Percentiles rank a stretch among this genome's conserved stretches.
phyloP scores from a whole-genome alignment of 164 flowering plant genomes.

The Umbellularia californica region DNA sequence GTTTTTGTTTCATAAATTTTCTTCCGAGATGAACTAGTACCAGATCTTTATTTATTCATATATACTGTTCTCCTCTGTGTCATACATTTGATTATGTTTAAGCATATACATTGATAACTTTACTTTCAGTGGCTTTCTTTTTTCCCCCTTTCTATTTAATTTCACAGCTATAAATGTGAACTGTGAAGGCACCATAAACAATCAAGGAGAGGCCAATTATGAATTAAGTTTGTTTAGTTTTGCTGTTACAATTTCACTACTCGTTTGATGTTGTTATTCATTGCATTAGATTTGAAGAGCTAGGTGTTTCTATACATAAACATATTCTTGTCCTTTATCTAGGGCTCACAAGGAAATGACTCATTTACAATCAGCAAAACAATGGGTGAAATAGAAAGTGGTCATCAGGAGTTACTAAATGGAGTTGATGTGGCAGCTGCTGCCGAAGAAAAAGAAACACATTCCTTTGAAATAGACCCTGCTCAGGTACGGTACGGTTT shows the following conservation, averaged over 20 bases:
- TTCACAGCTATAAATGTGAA: too few relatives aligned
- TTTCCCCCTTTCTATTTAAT: too few relatives aligned
- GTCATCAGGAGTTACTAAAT: slow-evolving; percentile 68
- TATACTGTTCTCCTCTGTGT: not conserved
- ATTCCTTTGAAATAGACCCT: slow-evolving; percentile 91
- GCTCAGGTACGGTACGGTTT: slow-evolving; percentile 46
- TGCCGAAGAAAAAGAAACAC: slow-evolving; percentile 84
- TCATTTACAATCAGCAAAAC: slow-evolving; percentile 72
- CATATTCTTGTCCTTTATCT: not conserved
- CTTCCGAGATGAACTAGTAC: not conserved
- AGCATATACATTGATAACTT: not conserved
- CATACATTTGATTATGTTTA: not conserved
- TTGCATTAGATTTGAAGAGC: not conserved
- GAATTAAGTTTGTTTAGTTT: not conserved
- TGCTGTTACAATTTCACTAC: not conserved
- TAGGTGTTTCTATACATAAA: not conserved
- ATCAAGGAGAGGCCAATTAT: not conserved
- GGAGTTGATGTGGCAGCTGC: slow-evolving; percentile 81
- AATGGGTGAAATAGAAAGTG: slow-evolving; percentile 58
- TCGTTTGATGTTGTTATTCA: not conserved
- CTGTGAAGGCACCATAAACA: too few relatives aligned
- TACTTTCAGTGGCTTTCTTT: not conserved
- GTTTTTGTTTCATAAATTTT: too few relatives aligned
- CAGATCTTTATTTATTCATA: too few relatives aligned
- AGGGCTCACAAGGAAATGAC: slow-evolving; percentile 52